These are phyloP conservation scores for Penicillium concentricum DNA, from an alignment of 2,329 filamentous ascomycete species.

Conservation along the genomic window DNA sequence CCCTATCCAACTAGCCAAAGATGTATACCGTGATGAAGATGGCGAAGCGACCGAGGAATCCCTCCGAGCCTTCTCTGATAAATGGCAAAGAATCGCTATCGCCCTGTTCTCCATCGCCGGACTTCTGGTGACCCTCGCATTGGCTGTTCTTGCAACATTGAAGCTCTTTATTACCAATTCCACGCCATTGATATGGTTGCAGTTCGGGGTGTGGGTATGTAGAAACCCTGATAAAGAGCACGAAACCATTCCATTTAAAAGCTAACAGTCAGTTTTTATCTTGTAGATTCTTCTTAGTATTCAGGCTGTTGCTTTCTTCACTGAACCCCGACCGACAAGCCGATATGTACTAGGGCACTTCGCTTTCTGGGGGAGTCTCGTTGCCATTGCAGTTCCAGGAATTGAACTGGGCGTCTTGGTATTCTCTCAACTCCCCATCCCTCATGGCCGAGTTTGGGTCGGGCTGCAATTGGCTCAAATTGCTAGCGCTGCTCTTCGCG, in stretches of 20 bases:
- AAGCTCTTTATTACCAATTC: constrained; percentile 28
- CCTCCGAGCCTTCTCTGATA: constrained; percentile 61
- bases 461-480: constrained; percentile 53
- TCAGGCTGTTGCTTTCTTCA: constrained; percentile 36
- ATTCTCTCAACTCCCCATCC: constrained; percentile 15
- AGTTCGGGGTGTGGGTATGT: constrained; percentile 63
- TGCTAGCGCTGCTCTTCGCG: constrained; percentile 33
- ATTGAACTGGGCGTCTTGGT: constrained; percentile 34
- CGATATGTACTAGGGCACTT: constrained; percentile 33
- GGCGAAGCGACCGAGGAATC: constrained; percentile 66
- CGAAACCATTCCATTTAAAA: not conserved
- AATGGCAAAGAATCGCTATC: constrained; percentile 56
- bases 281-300: constrained; percentile 31
- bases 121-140: constrained; percentile 55
- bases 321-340: constrained; percentile 33
- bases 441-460: constrained; percentile 32
- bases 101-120: constrained; percentile 56
- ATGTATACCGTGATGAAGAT: constrained; percentile 67
- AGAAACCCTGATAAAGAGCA: not conserved
- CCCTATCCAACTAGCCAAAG: constrained; percentile 22
- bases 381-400: constrained; percentile 22
- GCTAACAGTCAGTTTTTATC: not conserved
- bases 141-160: constrained; percentile 55
- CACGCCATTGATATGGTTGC: constrained; percentile 60
- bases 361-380: constrained; percentile 31